Base-by-base conservation (phyloP, 202 grass and related monocot species). In the Saccharum hybrid region DNA sequence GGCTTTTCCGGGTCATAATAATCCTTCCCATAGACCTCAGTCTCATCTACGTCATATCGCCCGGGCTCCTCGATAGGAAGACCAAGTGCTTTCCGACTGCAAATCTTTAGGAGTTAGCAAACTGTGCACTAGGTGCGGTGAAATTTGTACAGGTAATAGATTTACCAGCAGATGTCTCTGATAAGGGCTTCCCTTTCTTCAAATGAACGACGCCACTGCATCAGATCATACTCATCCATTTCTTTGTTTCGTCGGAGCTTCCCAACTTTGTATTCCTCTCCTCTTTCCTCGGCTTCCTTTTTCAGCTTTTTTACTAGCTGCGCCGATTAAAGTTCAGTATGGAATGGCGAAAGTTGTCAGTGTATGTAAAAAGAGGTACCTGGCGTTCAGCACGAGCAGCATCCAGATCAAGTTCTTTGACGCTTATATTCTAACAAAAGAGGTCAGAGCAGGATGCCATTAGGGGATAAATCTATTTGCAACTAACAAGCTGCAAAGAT, bases 141-240 rank as follows among this genome's bases (percentile, higher is more conserved):
- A 8, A 82, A 63, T 22, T 33, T 39, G 19, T 30, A 81, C 31
- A 22, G 4, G 2, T 22, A 42, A 38, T 16, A 40, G 63, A 59
- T 42, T 84, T 92, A 94, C 93, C 91, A 93, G 86, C 93, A 89
- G 64, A 94, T 96, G 75, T 96, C 96, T 92, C 91, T 98, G 16
- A 98, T 91, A 40, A 95, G 93, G 74, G 89, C 86, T 80, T 98
- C 96, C 43, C 96, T 86, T 84, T 92, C 93, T 78, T 98, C 96
- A 74, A 84, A 88, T 14, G 93, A 98, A 40, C 89, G 89, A 10
- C 51, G 83, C 96, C 96, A 98, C 22, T 96, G 96, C 85, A 98
- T 78, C 63, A 95, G 68, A 86, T 98, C 96, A 52, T 98, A 96
- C 81, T 94, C 87, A 78, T 98, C 96, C 96, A 98, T 98, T 70